These are phyloP conservation scores for Acanthamoeba healyi DNA, from an alignment of 208 protist genomes.

Conservation along the genomic window DNA sequence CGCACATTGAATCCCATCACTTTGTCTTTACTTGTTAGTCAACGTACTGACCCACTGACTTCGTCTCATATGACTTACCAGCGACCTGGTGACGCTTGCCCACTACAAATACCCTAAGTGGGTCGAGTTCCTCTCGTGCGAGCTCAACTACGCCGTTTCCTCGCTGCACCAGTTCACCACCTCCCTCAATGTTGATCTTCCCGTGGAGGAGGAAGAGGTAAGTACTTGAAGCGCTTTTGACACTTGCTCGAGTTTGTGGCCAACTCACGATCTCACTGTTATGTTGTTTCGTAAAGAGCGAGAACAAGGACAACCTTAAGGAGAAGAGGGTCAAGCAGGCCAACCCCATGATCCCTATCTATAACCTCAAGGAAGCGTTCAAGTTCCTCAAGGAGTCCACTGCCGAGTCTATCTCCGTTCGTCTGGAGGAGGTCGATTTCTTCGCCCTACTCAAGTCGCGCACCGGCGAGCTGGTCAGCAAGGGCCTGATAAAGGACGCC, in stretches of 20 bases:
- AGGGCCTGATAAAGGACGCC: conserved; percentile 71
- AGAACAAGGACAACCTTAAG: conserved; percentile 56
- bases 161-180: conserved; percentile 74
- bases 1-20: conserved; percentile 14
- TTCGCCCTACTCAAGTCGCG: conserved; percentile 66
- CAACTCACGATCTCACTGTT: neutral
- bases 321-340: conserved; percentile 20
- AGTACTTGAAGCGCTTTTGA: neutral
- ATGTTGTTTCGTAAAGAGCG: neutral
- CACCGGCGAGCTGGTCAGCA: conserved; percentile 50
- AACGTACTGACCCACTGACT: neutral
- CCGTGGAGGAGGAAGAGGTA: conserved; percentile 40
- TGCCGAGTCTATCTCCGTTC: conserved; percentile 54
- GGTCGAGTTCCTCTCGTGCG: conserved; percentile 74
- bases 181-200: conserved; percentile 58
- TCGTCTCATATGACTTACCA: conserved; percentile 17
- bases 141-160: conserved; percentile 77
- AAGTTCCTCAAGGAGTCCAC: conserved; percentile 68
- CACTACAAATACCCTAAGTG: conserved; percentile 80
- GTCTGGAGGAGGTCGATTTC: conserved; percentile 62
- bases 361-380: conserved; percentile 77
- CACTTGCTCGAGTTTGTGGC: no score
- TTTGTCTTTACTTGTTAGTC: neutral
- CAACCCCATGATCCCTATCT: conserved; percentile 70
- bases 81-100: conserved; percentile 75